Percentiles rank a stretch among this genome's conserved stretches.
Evolutionary conservation across 805 yeast species (phyloP).

Genomic region (Komagataella mondaviorum): DNA sequence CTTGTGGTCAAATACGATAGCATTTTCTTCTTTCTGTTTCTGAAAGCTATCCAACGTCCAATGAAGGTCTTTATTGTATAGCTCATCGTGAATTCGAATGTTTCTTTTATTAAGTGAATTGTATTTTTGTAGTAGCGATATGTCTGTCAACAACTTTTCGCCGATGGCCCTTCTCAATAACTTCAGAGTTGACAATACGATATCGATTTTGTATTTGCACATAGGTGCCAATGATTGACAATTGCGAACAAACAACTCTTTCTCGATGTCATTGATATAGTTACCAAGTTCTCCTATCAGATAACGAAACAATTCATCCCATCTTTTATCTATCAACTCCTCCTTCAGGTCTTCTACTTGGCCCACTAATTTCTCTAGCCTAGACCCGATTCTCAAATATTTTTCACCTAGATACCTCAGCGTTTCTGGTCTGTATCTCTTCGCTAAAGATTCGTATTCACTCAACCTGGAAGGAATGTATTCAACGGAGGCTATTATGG

Average conservation of each 20-base stretch:
- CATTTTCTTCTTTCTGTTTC: not conserved
- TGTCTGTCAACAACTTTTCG: constrained; percentile 7
- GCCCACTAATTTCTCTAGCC: constrained; percentile 25
- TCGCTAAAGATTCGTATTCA: constrained; percentile 22
- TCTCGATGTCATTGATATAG: constrained; percentile 14
- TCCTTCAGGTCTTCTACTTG: constrained; percentile 27
- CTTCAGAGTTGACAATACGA: constrained; percentile 7
- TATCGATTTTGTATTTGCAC: constrained; percentile 1
- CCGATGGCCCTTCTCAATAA: constrained; percentile 10
- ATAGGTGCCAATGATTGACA: constrained; percentile 1
- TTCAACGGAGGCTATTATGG: constrained; percentile 36
- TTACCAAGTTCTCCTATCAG: constrained; percentile 27
- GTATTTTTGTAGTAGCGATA: constrained; percentile 1
- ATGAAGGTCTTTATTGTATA: not conserved
- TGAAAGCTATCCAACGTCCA: not conserved
- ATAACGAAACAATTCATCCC: constrained; percentile 39
- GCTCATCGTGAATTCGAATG: not conserved
- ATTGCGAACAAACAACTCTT: constrained; percentile 4
- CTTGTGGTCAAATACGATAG: constrained; percentile 1
- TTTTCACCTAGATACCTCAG: constrained; percentile 19
- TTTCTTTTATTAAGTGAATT: constrained; percentile 2
- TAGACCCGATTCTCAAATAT: constrained; percentile 24
- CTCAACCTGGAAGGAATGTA: constrained; percentile 37
- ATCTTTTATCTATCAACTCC: constrained; percentile 37
- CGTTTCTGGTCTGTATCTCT: constrained; percentile 16